phyloP scores from a whole-genome alignment of 495 filamentous ascomycete species.

The Penicillium lividum region DNA sequence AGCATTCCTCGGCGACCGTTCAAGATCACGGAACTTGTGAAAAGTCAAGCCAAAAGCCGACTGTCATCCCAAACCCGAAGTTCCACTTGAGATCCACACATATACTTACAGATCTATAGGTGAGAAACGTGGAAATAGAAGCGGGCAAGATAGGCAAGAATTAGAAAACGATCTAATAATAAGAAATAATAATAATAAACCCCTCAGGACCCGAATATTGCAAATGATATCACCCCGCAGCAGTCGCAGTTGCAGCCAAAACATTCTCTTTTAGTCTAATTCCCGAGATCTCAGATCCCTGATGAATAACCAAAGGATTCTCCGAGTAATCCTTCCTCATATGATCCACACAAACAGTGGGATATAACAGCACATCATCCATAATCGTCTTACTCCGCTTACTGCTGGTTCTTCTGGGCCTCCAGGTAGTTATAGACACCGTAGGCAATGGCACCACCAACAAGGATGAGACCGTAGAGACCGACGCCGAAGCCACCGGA shows the following conservation, averaged over 20 bases:
- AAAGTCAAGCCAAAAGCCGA: not conserved
- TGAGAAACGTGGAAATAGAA: not conserved
- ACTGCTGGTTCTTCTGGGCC: conserved; percentile 45
- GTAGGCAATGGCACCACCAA: conserved; percentile 78
- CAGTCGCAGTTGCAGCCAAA: conserved; percentile 4
- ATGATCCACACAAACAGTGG: not conserved
- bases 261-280: conserved; percentile 12
- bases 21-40: not conserved
- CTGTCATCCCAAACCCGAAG: not conserved
- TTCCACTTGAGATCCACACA: not conserved
- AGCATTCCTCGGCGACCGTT: not conserved
- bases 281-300: not conserved
- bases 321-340: conserved; percentile 1
- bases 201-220: conserved; percentile 10
- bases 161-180: not conserved
- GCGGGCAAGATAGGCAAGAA: not conserved
- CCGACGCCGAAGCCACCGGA: conserved; percentile 67
- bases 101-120: not conserved
- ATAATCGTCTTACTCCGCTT: conserved; percentile 1
- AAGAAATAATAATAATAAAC: conserved; percentile 8
- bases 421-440: conserved; percentile 86
- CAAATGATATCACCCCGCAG: conserved; percentile 10
- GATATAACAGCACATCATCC: not conserved
- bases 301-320: not conserved
- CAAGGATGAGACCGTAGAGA: conserved; percentile 77